Conservation (phyloP, 148 eudicot genomes). For the Persicaria tinctoria region DNA sequence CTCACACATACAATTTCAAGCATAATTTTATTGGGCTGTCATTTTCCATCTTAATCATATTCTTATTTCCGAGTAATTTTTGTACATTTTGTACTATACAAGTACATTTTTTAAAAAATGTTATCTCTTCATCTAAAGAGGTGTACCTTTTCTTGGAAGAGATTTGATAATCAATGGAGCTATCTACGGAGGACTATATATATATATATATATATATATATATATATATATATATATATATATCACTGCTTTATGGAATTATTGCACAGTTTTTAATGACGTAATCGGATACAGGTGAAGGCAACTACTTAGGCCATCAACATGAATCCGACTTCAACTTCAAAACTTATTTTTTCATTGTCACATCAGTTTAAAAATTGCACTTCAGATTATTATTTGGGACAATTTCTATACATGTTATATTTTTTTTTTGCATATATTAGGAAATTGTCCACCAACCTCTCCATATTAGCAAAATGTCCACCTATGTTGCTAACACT, state of each 20-base stretch:
- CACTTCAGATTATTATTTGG: too few relatives aligned
- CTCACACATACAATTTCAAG: background rate
- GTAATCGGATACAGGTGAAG: background rate
- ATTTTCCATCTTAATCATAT: slow-evolving; percentile 1
- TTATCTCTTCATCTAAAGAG: background rate
- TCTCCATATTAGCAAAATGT: too few relatives aligned
- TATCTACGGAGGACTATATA: too few relatives aligned
- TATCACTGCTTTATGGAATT: background rate
- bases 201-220: too few relatives aligned
- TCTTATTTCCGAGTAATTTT: background rate
- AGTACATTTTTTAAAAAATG: background rate
- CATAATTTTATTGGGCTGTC: background rate
- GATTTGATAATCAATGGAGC: background rate
- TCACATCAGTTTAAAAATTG: too few relatives aligned
- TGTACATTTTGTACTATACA: slow-evolving; percentile 9
- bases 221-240: too few relatives aligned
- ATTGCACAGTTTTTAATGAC: background rate
- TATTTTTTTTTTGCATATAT: too few relatives aligned
- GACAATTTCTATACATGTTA: too few relatives aligned
- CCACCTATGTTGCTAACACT: too few relatives aligned
- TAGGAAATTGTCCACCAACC: too few relatives aligned
- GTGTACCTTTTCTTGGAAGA: background rate
- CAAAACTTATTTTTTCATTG: too few relatives aligned
- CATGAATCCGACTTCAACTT: too few relatives aligned
- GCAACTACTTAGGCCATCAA: background rate